These are phyloP conservation scores for Anthracocystis panici-leucophaei DNA, from an alignment of 1,284 basidiomycete species.

Conservation along the genomic window DNA sequence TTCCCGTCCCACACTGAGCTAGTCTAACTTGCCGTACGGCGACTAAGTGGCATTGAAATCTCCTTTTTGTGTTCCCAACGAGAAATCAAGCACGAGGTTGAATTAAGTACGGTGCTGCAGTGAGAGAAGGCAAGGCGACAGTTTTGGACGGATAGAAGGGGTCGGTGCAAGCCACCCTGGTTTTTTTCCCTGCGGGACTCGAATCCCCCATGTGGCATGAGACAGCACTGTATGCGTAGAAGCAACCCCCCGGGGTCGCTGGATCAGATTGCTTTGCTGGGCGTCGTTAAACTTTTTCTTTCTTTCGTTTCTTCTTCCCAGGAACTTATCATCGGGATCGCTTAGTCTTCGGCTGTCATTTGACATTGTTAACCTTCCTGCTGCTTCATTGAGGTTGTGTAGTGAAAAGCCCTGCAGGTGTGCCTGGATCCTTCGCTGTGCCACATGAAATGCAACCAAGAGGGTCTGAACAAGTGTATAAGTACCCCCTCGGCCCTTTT, in stretches of 20 bases:
- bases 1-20: too few relatives aligned
- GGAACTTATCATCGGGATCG: background rate
- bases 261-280: constrained; percentile 1
- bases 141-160: background rate
- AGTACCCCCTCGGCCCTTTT: constrained; percentile 21
- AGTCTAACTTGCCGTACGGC: too few relatives aligned
- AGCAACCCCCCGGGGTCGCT: background rate
- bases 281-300: background rate
- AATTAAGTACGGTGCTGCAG: too few relatives aligned
- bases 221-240: constrained; percentile 13
- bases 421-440: background rate
- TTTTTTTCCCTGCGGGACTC: constrained; percentile 1
- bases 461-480: constrained; percentile 18
- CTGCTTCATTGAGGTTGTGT: background rate
- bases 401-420: background rate
- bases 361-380: too few relatives aligned
- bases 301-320: background rate
- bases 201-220: background rate
- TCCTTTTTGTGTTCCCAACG: too few relatives aligned
- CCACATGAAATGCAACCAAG: background rate
- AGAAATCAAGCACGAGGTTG: too few relatives aligned
- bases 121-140: background rate
- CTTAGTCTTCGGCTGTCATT: background rate
- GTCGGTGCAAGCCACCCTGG: constrained; percentile 9
- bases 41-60: too few relatives aligned